Conservation (phyloP, 345 rosid species). For the Hypericum perforatum region DNA sequence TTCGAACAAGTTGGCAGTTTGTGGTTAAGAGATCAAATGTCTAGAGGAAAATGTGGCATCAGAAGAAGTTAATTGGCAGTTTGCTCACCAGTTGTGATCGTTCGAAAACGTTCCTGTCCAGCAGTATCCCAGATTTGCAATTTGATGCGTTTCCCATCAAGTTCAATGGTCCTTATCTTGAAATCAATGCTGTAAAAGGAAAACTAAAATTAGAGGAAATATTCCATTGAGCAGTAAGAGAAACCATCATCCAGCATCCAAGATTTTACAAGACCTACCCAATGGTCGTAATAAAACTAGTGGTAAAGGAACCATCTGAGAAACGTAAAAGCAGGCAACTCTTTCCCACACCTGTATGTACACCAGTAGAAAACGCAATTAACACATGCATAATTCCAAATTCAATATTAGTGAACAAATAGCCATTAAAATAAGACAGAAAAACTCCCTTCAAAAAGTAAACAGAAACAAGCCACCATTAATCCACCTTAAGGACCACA, state of each 20-base stretch:
- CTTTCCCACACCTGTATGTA: constrained; percentile 73
- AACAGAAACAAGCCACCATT: too few species aligned
- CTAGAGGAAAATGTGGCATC: too few species aligned
- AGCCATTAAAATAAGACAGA: too few species aligned
- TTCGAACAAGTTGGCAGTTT: too few species aligned
- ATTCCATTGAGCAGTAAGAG: background rate
- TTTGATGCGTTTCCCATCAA: constrained; percentile 90
- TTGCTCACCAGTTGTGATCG: constrained; percentile 78
- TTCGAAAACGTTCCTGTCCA: constrained; percentile 86
- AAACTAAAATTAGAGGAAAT: background rate
- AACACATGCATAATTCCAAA: background rate
- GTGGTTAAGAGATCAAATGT: too few species aligned
- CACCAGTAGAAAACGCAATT: background rate
- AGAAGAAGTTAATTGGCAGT: too few species aligned
- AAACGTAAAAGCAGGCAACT: constrained; percentile 84
- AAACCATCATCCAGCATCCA: background rate
- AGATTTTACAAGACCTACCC: constrained; percentile 36
- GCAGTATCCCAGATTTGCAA: constrained; percentile 96
- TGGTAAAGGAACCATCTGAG: constrained; percentile 85
- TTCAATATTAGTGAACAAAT: too few species aligned
- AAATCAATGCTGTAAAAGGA: constrained; percentile 61
- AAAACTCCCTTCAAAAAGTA: too few species aligned
- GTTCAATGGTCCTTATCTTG: constrained; percentile 93
- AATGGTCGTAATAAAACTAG: constrained; percentile 84
- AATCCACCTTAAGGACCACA: too few species aligned